Evolutionary conservation across 495 filamentous ascomycete species (phyloP).

Genomic region (Aspergillus affinis): DNA sequence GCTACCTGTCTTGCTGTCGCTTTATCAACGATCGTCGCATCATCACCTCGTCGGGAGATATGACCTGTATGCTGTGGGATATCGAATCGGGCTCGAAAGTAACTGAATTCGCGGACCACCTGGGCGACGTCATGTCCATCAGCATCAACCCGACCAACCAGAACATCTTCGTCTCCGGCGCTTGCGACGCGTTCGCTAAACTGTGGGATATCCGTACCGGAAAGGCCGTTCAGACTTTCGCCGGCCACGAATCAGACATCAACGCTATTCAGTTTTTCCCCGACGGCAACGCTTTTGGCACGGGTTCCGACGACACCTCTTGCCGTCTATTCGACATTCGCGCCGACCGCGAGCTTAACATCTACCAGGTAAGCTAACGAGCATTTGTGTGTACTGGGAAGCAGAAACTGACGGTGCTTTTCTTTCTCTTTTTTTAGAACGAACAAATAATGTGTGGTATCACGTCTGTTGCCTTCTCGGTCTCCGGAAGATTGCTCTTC

Average conservation of each 20-base stretch:
- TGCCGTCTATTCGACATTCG: constrained; percentile 98
- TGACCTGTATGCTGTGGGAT: constrained; percentile 99
- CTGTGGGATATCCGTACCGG: constrained; percentile 98
- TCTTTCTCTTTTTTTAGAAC: constrained; percentile 56
- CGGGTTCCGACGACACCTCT: constrained; percentile 95
- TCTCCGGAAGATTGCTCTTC: constrained; percentile 92
- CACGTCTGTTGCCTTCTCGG: constrained; percentile 96
- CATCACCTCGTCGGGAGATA: constrained; percentile 96
- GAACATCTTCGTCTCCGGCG: constrained; percentile 93
- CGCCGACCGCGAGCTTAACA: constrained; percentile 93
- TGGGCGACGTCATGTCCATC: constrained; percentile 99
- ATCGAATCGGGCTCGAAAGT: constrained; percentile 96
- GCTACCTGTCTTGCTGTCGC: constrained; percentile 96
- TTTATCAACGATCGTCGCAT: constrained; percentile 99
- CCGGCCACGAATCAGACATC: constrained; percentile 98
- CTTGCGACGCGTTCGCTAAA: constrained; percentile 97
- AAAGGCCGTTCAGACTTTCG: constrained; percentile 97
- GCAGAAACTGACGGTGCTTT: constrained; percentile 12
- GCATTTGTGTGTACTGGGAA: background rate
- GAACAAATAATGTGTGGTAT: constrained; percentile 97
- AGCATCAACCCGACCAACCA: constrained; percentile 99
- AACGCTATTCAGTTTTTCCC: constrained; percentile 99
- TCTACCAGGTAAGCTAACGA: constrained; percentile 73
- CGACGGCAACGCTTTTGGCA: constrained; percentile 97
- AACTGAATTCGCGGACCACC: constrained; percentile 96